Conservation (phyloP, 176 grass and related monocot species). For the Bonia amplexicaulis region DNA sequence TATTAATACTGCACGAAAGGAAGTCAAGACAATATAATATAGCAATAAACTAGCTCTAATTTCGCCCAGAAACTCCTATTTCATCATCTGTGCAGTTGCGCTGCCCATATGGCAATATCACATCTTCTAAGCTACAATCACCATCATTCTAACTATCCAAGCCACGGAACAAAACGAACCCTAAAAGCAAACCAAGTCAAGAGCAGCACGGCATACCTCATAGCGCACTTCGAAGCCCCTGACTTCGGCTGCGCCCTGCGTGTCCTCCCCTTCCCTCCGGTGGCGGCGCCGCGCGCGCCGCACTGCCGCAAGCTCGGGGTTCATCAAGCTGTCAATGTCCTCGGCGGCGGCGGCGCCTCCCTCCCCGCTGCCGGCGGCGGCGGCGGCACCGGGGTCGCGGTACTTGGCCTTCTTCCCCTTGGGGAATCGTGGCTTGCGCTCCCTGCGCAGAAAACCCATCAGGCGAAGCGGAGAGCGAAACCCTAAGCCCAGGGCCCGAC, state of each 20-base stretch:
- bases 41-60: not conserved
- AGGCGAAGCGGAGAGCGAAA: conserved; percentile 25
- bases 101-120: not conserved
- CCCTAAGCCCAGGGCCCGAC: not conserved
- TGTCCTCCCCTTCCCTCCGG: conserved; percentile 38
- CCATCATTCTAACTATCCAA: not conserved
- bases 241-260: conserved; percentile 37
- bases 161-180: not conserved
- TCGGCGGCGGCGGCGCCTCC: conserved; percentile 5
- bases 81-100: not conserved
- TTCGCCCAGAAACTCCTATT: not conserved
- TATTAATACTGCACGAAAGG: not conserved
- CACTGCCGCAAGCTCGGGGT: conserved; percentile 61
- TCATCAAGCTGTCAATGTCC: conserved; percentile 51
- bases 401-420: conserved; percentile 87
- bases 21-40: not conserved
- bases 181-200: not conserved
- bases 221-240: conserved; percentile 69
- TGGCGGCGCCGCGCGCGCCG: conserved; percentile 63
- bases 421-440: conserved; percentile 72
- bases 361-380: not conserved
- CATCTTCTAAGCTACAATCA: not conserved
- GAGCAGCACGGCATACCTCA: conserved; percentile 35
- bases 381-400: conserved; percentile 2
- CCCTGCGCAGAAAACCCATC: conserved; percentile 33